Base-by-base conservation (phyloP, 1,139 yeast genomes). In the Sugiyamaella castrensis region DNA sequence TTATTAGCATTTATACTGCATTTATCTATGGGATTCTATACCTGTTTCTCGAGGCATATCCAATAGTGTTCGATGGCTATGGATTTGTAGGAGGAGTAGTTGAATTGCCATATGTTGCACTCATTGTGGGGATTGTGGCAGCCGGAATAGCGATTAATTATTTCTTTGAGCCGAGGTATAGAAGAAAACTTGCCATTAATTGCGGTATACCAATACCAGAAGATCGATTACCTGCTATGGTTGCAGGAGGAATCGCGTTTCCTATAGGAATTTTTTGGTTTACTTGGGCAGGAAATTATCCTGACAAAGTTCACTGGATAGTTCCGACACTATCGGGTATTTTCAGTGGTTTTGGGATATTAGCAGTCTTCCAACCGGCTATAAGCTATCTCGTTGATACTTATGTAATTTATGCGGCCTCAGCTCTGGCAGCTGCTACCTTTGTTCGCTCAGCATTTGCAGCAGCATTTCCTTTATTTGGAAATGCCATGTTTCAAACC, bases 371-470 rank as follows among this genome's bases (percentile, higher is more conserved):
- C 75, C 74, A 85, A 58, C 84, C 95, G 11, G 79, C 88, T 52
- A 71, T 88, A 61, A 86, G 83, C 64, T 88, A 88, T 66, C 77
- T 88, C 59, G 82, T 88, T 60, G 96, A 89, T 65, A 73, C 86
- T 35, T 89, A 88, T 64, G 73, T 87, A 55, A 66, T 81, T 52
- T 81, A 83, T 62, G 95, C 96, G 4, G 96, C 96, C 5, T 80
- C 88, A 12, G 96, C 95, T 1, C 73, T 88, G 57, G 95, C 96
- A 5, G 95, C 85, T n/a, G 87, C 87, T 64, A 81, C 95, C 0
- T 80, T 88, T 61, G 71, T 89, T 60, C 81, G 97, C 24, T 19
- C 24, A 53, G 82, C 73, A 0, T 77, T 80, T 59, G 89, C 84
- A 53, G 86, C 84, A 37, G 77, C 76, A 1, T 89, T 91, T 78